These are phyloP conservation scores for Penicillium tannophilum DNA, from an alignment of 495 filamentous ascomycete species.

Conservation along the genomic window DNA sequence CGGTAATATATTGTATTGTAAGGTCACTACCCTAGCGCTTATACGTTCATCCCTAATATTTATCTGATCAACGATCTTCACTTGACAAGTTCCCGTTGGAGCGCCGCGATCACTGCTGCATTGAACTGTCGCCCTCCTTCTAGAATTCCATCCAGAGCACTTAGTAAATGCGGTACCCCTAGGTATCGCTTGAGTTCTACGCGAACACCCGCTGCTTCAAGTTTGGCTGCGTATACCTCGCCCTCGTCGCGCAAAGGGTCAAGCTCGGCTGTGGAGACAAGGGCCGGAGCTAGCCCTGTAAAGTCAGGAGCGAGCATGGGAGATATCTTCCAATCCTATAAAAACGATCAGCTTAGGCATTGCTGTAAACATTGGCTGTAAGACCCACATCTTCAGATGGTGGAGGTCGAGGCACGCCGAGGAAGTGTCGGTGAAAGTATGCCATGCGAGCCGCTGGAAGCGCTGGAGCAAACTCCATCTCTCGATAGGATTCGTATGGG, in stretches of 20 bases:
- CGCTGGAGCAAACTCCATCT: constrained; percentile 42
- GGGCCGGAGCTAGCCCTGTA: constrained; percentile 42
- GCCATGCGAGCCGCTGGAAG: constrained; percentile 40
- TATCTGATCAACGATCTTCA: constrained; percentile 12
- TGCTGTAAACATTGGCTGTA: not conserved
- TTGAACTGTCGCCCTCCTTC: constrained; percentile 33
- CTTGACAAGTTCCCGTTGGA: constrained; percentile 26
- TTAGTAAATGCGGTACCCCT: constrained; percentile 41
- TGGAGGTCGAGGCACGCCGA: constrained; percentile 37
- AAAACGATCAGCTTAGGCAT: not conserved
- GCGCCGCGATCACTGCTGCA: constrained; percentile 29
- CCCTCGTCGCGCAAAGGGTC: constrained; percentile 52
- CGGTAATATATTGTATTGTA: constrained; percentile 25
- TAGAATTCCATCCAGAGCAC: constrained; percentile 36
- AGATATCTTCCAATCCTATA: constrained; percentile 45
- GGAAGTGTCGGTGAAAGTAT: constrained; percentile 42
- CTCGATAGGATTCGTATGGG: constrained; percentile 42
- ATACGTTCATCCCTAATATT: constrained; percentile 16
- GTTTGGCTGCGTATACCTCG: constrained; percentile 43
- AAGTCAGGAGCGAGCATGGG: constrained; percentile 40
- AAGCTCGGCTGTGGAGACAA: constrained; percentile 47
- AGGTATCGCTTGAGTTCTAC: constrained; percentile 34
- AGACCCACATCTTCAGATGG: constrained; percentile 33
- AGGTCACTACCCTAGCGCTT: constrained; percentile 17
- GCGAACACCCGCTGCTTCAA: constrained; percentile 40